Evolutionary conservation across 2,329 filamentous ascomycete genomes (phyloP), one percentile per base, ranked within the genome.

Genomic region (Botrytis cinerea): DNA sequence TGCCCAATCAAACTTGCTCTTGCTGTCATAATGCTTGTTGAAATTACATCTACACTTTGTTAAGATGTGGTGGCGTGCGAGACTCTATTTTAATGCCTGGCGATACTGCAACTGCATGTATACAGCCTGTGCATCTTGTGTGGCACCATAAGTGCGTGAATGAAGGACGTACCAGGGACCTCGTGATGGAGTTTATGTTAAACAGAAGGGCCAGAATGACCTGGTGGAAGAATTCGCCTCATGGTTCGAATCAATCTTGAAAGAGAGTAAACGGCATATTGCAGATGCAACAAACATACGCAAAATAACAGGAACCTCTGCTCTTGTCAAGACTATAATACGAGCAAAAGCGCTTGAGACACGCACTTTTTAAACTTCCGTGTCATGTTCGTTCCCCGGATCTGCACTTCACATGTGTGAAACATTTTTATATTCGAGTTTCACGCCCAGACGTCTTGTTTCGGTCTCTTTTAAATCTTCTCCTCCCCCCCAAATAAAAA

Each of bases 401-500:
- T 66, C 60, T 63, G 28, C 40, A 28, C 4, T 70, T 54, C 40
- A 32, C 28, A 60, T 70, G 45, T 70, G 25, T 71, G 57, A 64
- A 64, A 71, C 57, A 63, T 70, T 62, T 54, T 60, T 40, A 51
- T 59, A 40, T 71, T 64, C 70, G 35, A 22, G 70, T 71, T 63
- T 64, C 60, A 71, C 70, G n/a, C 16, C 51, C 51, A 57, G 51
- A 57, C 51, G 28, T 28, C 22, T 32, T 18, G 10, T 48, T 63
- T 71, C 32, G n/a, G 22, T 64, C 62, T 43, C 43, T 22, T 63
- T 32, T 25, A 20, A 64, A 35, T 28, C 62, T 54, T 54, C 48
- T 54, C 14, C 40, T 48, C 25, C 63, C 32, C 32, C 46, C 28
- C 20, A 18, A 48, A 25, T 22, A 48, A 25, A 48, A 48, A 66